phyloP scores from a whole-genome alignment of 371 early-diverging fungal genomes.

The Lichtheimia corymbifera region DNA sequence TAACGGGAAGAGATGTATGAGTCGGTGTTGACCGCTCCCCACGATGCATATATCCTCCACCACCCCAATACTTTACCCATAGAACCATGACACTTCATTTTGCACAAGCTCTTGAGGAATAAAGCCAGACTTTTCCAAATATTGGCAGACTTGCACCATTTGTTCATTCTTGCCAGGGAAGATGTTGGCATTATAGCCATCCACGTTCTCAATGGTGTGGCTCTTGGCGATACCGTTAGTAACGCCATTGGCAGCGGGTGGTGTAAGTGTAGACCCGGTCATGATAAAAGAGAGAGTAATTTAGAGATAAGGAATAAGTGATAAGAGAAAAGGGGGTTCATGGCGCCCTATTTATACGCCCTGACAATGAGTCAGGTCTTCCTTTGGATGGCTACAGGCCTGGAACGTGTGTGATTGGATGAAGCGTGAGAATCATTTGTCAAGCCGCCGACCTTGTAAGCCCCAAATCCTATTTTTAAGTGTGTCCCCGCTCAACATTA shows the following conservation, averaged over 20 bases:
- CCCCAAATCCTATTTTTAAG: conserved; percentile 4
- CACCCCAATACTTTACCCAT: conserved; percentile 65
- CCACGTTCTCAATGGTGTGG: conserved; percentile 43
- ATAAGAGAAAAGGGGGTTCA: conserved; percentile 1
- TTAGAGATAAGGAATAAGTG: conserved; percentile 1
- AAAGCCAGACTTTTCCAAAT: conserved; percentile 86
- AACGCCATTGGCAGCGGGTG: conserved; percentile 2
- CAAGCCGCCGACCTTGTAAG: background rate
- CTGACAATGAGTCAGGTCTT: conserved; percentile 7
- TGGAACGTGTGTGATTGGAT: background rate
- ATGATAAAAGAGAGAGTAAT: conserved; percentile 3
- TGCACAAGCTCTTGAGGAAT: conserved; percentile 88
- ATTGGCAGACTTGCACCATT: conserved; percentile 81
- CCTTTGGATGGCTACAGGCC: background rate
- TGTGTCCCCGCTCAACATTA: background rate
- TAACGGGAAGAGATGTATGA: background rate
- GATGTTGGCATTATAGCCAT: conserved; percentile 74
- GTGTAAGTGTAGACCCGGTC: conserved; percentile 13
- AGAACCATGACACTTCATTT: conserved; percentile 95
- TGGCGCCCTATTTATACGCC: conserved; percentile 7
- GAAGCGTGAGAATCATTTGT: conserved; percentile 11
- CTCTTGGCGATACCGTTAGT: conserved; percentile 12
- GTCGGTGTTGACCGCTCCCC: background rate
- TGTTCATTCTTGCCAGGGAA: conserved; percentile 91
- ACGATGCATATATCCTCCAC: background rate